Percentiles rank a stretch among this genome's conserved stretches.
Conservation (phyloP, 2,329 filamentous ascomycete genomes). For the Paracorniculantispora psalliotae region DNA sequence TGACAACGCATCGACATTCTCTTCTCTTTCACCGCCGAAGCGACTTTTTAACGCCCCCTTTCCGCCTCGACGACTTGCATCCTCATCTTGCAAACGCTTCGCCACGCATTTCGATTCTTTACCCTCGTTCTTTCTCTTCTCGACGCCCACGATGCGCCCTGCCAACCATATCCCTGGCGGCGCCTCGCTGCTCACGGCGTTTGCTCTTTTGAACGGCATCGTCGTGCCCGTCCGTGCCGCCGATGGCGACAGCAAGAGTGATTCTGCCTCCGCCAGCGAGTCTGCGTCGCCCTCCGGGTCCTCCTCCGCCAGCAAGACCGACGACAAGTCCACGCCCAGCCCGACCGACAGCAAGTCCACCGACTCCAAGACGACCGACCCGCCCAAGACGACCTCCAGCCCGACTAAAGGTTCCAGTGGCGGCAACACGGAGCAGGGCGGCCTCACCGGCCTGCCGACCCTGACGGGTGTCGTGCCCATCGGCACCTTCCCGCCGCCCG, state of each 20-base stretch:
- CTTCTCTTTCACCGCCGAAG: not conserved
- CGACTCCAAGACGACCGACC: not conserved
- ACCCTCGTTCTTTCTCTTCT: not conserved
- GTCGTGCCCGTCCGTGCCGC: conserved; percentile 3
- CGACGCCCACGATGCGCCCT: not conserved
- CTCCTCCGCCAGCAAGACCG: not conserved
- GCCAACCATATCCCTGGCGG: not conserved
- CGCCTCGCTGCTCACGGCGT: conserved; percentile 3
- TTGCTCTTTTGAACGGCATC: conserved; percentile 6
- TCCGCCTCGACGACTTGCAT: too few relatives aligned
- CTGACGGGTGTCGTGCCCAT: conserved; percentile 35
- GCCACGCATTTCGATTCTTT: not conserved
- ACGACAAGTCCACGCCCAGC: not conserved
- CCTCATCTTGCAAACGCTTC: too few relatives aligned
- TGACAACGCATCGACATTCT: not conserved
- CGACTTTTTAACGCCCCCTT: not conserved
- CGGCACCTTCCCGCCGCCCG: conserved; percentile 62
- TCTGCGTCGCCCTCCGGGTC: not conserved
- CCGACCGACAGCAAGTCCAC: not conserved
- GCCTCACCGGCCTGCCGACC: conserved; percentile 35
- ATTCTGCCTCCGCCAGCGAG: not conserved
- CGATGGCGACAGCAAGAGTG: not conserved
- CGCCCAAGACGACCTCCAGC: not conserved
- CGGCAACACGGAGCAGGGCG: not conserved
- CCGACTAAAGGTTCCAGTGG: too few relatives aligned